Base-by-base conservation (phyloP, 1,139 yeast species). In the Kluyveromyces sp. region DNA sequence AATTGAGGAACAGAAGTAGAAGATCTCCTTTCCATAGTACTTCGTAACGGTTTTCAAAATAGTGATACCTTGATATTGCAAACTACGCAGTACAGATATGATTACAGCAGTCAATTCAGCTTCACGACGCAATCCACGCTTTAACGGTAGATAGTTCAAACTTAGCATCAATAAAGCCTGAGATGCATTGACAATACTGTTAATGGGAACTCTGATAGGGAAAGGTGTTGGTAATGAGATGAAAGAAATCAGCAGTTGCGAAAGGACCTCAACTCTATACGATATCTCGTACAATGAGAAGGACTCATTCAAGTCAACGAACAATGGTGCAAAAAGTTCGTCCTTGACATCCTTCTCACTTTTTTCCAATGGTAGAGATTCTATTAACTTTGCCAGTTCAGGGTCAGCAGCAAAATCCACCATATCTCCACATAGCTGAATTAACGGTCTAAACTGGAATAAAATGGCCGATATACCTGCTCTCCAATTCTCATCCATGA, bases 241-340 rank as follows among this genome's bases (percentile, higher is more conserved):
- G 55, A 74, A 75, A 0, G 73, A 69, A 7, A 61, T 50, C 33
- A 82, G 55, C 28, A 82, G 56, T 15, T 68, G 66, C 29, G 71
- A 57, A 34, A 83, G 63, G 4, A 73, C 55, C 11, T 67, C 63
- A 4, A 82, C 50, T 55, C 87, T 68, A 37, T 68, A 62, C 3
- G 79, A 71, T 32, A 83, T 69, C 44, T 69, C 65, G 46, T 74
- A 66, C 8, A 83, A 56, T 3, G 82, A 66, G 17, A 64, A 55
- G 8, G 83, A 77, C 18, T 70, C 68, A 51, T 78, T 75, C 48
- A 81, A 65, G 60, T 83, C 89, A 38, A 83, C 68, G 13, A 67
- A 61, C 49, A 83, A 66, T 15, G 71, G 63, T 1, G 74, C 68
- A 54, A 80, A 74, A 30, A 71, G 50, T 34, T 51, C 50, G 4